These are phyloP conservation scores for Fistulinella prunicolor DNA, from an alignment of 768 basidiomycete genomes.

Conservation along the genomic window DNA sequence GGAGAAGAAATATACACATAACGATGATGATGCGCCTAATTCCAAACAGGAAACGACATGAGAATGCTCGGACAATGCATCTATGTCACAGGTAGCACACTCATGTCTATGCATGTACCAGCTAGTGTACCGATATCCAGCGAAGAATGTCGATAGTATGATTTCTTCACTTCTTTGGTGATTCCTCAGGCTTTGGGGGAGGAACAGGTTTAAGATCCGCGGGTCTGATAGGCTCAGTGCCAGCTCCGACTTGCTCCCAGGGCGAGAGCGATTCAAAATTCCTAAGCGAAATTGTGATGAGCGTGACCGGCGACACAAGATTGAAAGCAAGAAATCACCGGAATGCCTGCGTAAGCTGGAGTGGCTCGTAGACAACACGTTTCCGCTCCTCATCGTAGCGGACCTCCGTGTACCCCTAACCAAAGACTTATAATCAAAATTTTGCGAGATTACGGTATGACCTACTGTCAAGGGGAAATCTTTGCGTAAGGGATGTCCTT, in stretches of 20 bases:
- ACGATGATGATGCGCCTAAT: slow-evolving; percentile 7
- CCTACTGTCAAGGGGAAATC: slow-evolving; percentile 95
- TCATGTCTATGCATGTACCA: slow-evolving; percentile 11
- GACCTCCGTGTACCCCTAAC: slow-evolving; percentile 95
- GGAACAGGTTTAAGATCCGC: slow-evolving; percentile 74
- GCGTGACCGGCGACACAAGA: not conserved
- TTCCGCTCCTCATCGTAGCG: slow-evolving; percentile 98
- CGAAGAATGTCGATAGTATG: not conserved
- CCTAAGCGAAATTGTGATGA: slow-evolving; percentile 37
- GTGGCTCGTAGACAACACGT: slow-evolving; percentile 94
- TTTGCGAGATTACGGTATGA: slow-evolving; percentile 2
- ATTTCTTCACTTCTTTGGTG: slow-evolving; percentile 66
- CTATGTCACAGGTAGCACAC: slow-evolving; percentile 7
- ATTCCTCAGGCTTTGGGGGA: slow-evolving; percentile 70
- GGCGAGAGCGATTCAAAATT: slow-evolving; percentile 93
- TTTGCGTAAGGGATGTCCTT: slow-evolving; percentile 96
- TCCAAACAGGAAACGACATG: slow-evolving; percentile 11
- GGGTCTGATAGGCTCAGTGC: slow-evolving; percentile 54
- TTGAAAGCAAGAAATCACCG: slow-evolving; percentile 48
- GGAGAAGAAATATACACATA: slow-evolving; percentile 37
- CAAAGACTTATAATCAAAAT: not conserved
- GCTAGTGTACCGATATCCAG: slow-evolving; percentile 13
- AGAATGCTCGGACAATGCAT: slow-evolving; percentile 1
- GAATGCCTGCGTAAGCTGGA: slow-evolving; percentile 98
- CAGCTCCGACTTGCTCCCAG: slow-evolving; percentile 91